phyloP scores from a whole-genome alignment of 2,329 filamentous ascomycete species.

The Colletotrichum zoysiae region DNA sequence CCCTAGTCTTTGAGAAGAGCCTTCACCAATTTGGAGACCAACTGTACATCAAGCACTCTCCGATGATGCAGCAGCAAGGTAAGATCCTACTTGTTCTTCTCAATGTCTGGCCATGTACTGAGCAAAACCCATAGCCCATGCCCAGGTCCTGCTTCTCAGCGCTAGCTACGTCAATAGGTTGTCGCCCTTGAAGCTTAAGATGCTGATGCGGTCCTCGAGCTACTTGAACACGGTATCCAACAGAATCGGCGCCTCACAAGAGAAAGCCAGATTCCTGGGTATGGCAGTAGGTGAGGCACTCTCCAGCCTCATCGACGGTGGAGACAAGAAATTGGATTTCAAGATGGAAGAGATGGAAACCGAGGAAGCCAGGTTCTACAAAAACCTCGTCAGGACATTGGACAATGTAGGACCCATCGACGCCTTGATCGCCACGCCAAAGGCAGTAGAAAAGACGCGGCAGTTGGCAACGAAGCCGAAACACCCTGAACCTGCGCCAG shows the following conservation, averaged over 20 bases:
- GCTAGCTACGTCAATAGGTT: constrained; percentile 81
- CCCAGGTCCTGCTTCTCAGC: constrained; percentile 81
- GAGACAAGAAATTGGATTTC: constrained; percentile 82
- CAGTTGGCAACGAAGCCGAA: constrained; percentile 27
- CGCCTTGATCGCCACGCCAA: constrained; percentile 55
- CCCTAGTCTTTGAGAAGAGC: constrained; percentile 73
- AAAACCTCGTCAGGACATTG: constrained; percentile 70
- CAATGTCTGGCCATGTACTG: constrained; percentile 38
- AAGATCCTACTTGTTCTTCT: constrained; percentile 43
- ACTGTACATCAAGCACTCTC: constrained; percentile 86
- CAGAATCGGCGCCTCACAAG: constrained; percentile 81
- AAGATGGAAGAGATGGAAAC: constrained; percentile 82
- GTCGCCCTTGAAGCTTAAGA: constrained; percentile 73
- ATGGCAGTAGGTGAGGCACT: constrained; percentile 87
- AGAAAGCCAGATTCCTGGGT: constrained; percentile 82
- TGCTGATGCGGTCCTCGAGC: constrained; percentile 76
- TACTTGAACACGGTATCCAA: constrained; percentile 89
- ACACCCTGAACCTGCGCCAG: constrained; percentile 44
- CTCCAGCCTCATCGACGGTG: constrained; percentile 73
- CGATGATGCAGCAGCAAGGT: constrained; percentile 92
- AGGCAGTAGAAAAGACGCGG: constrained; percentile 40
- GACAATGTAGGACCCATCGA: constrained; percentile 74
- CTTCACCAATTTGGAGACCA: constrained; percentile 85
- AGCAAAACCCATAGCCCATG: constrained; percentile 70
- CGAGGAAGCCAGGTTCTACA: constrained; percentile 81